Evolutionary conservation across 768 basidiomycete genomes (phyloP).

Genomic region (Phanerochaete carnosa): DNA sequence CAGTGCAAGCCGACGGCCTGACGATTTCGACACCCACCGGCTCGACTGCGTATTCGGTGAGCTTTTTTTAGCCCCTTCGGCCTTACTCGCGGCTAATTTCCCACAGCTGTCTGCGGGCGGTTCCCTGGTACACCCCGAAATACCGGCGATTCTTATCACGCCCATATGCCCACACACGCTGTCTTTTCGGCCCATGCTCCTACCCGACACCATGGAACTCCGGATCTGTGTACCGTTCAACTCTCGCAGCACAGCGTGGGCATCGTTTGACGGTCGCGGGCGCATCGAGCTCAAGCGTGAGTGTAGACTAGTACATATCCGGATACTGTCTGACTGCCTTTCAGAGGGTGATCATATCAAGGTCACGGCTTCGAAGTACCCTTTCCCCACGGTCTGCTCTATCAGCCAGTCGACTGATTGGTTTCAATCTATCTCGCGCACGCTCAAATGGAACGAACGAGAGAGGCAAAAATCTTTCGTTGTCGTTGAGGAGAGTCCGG

Average conservation of each 20-base stretch:
- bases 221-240: slow-evolving; percentile 99
- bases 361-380: slow-evolving; percentile 94
- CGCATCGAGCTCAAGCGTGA: slow-evolving; percentile 92
- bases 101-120: slow-evolving; percentile 89
- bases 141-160: slow-evolving; percentile 93
- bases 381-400: slow-evolving; percentile 97
- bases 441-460: slow-evolving; percentile 98
- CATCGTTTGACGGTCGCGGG: slow-evolving; percentile 95
- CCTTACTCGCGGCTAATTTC: background rate
- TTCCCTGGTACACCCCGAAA: slow-evolving; percentile 96
- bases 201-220: slow-evolving; percentile 98
- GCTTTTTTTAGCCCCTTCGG: slow-evolving; percentile 26
- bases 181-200: slow-evolving; percentile 97
- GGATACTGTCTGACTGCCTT: slow-evolving; percentile 7
- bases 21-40: slow-evolving; percentile 96
- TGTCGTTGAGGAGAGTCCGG: slow-evolving; percentile 86
- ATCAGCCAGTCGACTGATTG: slow-evolving; percentile 98
- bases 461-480: slow-evolving; percentile 99
- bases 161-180: slow-evolving; percentile 98
- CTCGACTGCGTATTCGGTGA: slow-evolving; percentile 95
- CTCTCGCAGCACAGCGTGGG: slow-evolving; percentile 97
- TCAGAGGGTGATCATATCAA: slow-evolving; percentile 99
- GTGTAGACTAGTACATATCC: slow-evolving; percentile 28
- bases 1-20: slow-evolving; percentile 96
- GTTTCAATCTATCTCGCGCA: slow-evolving; percentile 96